These are phyloP conservation scores for Neospermospora avenae DNA, from an alignment of 2,329 filamentous ascomycete species.

Conservation along the genomic window DNA sequence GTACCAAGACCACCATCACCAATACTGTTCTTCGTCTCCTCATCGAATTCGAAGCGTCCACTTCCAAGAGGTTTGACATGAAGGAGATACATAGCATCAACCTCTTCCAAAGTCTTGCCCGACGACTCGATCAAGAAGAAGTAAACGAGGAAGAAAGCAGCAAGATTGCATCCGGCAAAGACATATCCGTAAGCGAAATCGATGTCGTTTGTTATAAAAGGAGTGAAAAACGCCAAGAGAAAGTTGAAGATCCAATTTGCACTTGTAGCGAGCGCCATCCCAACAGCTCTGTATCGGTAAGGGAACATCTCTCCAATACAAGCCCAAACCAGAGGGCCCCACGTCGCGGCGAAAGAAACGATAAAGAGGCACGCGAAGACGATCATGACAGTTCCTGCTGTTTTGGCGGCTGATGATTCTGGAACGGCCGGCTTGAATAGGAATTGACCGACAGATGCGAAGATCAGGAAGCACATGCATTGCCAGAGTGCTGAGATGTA, in stretches of 20 bases:
- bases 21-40: conserved; percentile 11
- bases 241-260: conserved; percentile 74
- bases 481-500: conserved; percentile 66
- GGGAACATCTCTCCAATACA: conserved; percentile 67
- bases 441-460: conserved; percentile 52
- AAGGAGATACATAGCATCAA: conserved; percentile 28
- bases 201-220: conserved; percentile 71
- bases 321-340: conserved; percentile 69
- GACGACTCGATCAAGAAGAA: conserved; percentile 73
- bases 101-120: conserved; percentile 25
- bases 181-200: conserved; percentile 68
- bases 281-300: conserved; percentile 56
- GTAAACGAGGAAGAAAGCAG: conserved; percentile 64
- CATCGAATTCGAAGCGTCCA: conserved; percentile 20
- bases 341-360: conserved; percentile 65
- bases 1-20: conserved; percentile 14
- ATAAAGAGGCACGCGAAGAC: conserved; percentile 74
- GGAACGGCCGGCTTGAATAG: conserved; percentile 53
- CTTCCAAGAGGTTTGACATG: conserved; percentile 38
- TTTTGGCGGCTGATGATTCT: conserved; percentile 41
- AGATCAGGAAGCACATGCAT: conserved; percentile 64
- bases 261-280: conserved; percentile 58
- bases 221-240: conserved; percentile 71
- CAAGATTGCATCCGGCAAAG: conserved; percentile 68
- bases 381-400: conserved; percentile 66